phyloP scores from a whole-genome alignment of 1,139 yeast genomes.

The Chernovozyma aurita region DNA sequence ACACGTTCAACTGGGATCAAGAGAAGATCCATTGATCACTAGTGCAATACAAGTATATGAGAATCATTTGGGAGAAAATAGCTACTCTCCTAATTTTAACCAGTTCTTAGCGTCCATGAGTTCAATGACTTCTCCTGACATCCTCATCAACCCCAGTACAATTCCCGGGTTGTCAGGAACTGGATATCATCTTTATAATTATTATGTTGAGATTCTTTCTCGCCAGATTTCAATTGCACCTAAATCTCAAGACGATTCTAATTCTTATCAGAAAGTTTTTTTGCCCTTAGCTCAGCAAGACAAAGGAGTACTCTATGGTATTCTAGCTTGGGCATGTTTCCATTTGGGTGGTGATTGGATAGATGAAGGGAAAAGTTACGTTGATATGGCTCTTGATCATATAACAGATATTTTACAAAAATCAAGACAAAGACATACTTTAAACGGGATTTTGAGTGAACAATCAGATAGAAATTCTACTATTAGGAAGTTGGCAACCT shows the following conservation, averaged over 20 bases:
- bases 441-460: slow-evolving; percentile 6
- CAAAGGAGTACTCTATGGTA: slow-evolving; percentile 61
- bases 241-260: slow-evolving; percentile 45
- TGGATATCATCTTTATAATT: slow-evolving; percentile 47
- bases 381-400: slow-evolving; percentile 43
- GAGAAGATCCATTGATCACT: not conserved
- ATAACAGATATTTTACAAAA: slow-evolving; percentile 20
- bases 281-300: slow-evolving; percentile 73
- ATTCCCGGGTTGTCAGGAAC: slow-evolving; percentile 17
- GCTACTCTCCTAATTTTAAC: slow-evolving; percentile 17
- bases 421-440: not conserved
- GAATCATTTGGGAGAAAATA: slow-evolving; percentile 4
- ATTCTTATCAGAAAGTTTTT: slow-evolving; percentile 68
- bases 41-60: slow-evolving; percentile 1
- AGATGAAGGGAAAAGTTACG: slow-evolving; percentile 42
- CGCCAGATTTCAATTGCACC: slow-evolving; percentile 64
- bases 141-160: slow-evolving; percentile 9
- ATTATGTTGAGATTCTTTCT: slow-evolving; percentile 60
- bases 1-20: not conserved
- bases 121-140: slow-evolving; percentile 2
- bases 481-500: slow-evolving; percentile 54
- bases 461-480: slow-evolving; percentile 15
- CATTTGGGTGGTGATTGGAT: slow-evolving; percentile 49
- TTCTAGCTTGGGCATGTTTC: slow-evolving; percentile 77
- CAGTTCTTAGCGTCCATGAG: slow-evolving; percentile 2